Percentiles rank a stretch among this genome's conserved stretches.
Evolutionary conservation across 768 basidiomycete species (phyloP).

Genomic region (Thelephora ganbajun): DNA sequence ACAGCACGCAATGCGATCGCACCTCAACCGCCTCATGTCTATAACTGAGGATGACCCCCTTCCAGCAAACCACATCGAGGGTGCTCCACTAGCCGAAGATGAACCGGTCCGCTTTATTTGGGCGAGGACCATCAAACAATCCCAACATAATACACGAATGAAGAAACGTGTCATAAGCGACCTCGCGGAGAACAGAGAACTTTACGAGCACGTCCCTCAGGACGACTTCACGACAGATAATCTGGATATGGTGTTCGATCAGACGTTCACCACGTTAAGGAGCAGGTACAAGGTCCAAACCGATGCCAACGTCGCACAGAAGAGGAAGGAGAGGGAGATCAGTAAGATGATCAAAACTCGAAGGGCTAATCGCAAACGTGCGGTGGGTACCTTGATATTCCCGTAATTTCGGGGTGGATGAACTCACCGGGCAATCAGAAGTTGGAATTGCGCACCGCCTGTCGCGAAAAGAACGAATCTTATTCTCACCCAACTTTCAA

Average conservation of each 20-base stretch:
- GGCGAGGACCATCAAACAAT: conserved; percentile 67
- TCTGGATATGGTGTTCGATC: conserved; percentile 53
- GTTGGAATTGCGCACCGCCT: conserved; percentile 48
- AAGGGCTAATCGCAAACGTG: conserved; percentile 45
- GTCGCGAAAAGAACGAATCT: conserved; percentile 33
- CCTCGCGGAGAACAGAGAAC: conserved; percentile 36
- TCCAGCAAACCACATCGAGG: conserved; percentile 50
- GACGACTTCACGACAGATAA: conserved; percentile 52
- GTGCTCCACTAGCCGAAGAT: conserved; percentile 24
- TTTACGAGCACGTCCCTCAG: conserved; percentile 51
- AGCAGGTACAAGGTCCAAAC: conserved; percentile 52
- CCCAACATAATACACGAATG: conserved; percentile 61
- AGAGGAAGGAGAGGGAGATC: conserved; percentile 40
- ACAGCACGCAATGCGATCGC: conserved; percentile 60
- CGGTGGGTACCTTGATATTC: conserved; percentile 26
- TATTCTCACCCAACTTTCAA: conserved; percentile 58
- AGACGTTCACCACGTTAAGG: conserved; percentile 52
- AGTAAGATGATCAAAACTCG: conserved; percentile 48
- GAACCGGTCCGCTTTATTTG: conserved; percentile 67
- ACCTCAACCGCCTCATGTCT: conserved; percentile 47
- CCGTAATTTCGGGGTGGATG: background rate
- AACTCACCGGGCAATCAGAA: conserved; percentile 30
- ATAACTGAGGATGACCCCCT: conserved; percentile 40
- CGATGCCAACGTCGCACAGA: conserved; percentile 30
- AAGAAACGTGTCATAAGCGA: conserved; percentile 49